Evolutionary conservation across 2,329 filamentous ascomycete genomes (phyloP).

Genomic region (Trichoderma citrinoviride): DNA sequence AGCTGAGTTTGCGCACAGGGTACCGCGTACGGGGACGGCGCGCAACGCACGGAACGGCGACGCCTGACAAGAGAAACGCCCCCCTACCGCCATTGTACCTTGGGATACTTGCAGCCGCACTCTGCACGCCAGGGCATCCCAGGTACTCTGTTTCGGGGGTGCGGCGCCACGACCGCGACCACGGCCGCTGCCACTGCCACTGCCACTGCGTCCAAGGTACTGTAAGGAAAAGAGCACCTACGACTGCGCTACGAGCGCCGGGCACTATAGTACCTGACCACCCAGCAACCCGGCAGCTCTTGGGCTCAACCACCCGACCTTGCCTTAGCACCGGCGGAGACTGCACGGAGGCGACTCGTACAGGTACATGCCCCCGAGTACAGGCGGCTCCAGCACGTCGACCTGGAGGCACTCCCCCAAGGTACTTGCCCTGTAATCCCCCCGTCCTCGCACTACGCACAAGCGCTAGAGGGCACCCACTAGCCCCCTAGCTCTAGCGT

Average conservation of each 20-base stretch:
- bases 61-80: not conserved
- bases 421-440: too few relatives aligned
- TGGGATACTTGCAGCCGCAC: not conserved
- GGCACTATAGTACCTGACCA: too few relatives aligned
- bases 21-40: conserved; percentile 11
- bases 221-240: too few relatives aligned
- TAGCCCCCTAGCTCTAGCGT: conserved; percentile 22
- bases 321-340: not conserved
- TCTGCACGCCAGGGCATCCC: not conserved
- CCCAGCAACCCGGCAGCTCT: too few relatives aligned
- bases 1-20: conserved; percentile 15
- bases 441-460: conserved; percentile 12
- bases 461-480: conserved; percentile 23
- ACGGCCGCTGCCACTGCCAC: not conserved
- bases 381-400: not conserved
- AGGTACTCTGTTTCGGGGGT: not conserved
- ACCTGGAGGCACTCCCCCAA: conserved; percentile 9
- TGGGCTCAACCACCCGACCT: not conserved
- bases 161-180: not conserved
- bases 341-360: conserved; percentile 2
- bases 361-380: not conserved
- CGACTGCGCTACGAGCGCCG: not conserved
- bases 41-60: too few relatives aligned
- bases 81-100: conserved; percentile 7
- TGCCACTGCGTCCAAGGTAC: too few relatives aligned